Conservation (phyloP, 2,329 filamentous ascomycete genomes). For the Hypoxylon sp. region DNA sequence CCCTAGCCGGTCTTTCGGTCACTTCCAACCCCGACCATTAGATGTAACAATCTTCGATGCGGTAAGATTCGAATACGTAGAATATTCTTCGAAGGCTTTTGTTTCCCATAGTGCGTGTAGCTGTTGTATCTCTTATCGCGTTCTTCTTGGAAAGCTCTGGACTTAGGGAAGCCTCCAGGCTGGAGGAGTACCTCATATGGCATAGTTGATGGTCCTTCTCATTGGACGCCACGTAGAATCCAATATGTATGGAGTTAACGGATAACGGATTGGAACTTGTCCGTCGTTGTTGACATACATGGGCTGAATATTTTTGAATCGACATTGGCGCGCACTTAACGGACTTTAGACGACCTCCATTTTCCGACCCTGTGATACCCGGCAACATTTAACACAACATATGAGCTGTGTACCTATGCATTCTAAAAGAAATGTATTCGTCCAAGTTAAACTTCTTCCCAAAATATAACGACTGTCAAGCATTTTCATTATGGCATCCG, state of each 20-base stretch:
- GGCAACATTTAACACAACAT: background rate
- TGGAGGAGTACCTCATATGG: too few relatives aligned
- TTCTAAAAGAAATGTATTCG: background rate
- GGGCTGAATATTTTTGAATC: background rate
- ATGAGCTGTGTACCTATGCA: background rate
- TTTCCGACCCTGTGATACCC: background rate
- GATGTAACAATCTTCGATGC: too few relatives aligned
- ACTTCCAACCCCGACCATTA: too few relatives aligned
- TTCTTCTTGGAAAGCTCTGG: too few relatives aligned
- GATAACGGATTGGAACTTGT: background rate
- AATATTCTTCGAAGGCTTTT: too few relatives aligned
- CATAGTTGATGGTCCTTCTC: too few relatives aligned
- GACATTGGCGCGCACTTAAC: slow-evolving; percentile 18
- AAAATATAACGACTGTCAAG: background rate
- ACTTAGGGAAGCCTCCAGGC: too few relatives aligned
- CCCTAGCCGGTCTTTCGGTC: too few relatives aligned
- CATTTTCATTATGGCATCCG: slow-evolving; percentile 38
- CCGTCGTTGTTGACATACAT: background rate
- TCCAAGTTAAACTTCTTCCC: too few relatives aligned
- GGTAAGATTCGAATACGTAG: too few relatives aligned
- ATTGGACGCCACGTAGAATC: background rate
- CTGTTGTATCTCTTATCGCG: too few relatives aligned
- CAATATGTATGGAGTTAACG: background rate
- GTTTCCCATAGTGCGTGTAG: too few relatives aligned
- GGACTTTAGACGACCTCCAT: slow-evolving; percentile 22